Evolutionary conservation across 176 grass and related monocot species (phyloP).

Genomic region (barley (Hordeum vulgare)): MorexV3_pseudomolecules_assembly NC_058524.1:618335792-618336291

Average conservation of each 20-base stretch:
- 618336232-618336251: constrained; percentile 32
- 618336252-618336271: constrained; percentile 44
- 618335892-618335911: constrained; percentile 30
- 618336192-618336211: constrained; percentile 32
- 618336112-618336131: constrained; percentile 66
- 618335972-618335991: constrained; percentile 42
- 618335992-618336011: constrained; percentile 63
- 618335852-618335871: constrained; percentile 49
- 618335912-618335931: constrained; percentile 47
- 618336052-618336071: constrained; percentile 49
- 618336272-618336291: constrained; percentile 8
- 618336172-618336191: constrained; percentile 33
- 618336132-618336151: constrained; percentile 37
- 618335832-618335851: constrained; percentile 62
- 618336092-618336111: constrained; percentile 50
- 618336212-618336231: constrained; percentile 50
- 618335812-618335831: constrained; percentile 55
- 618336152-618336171: constrained; percentile 46
- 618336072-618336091: constrained; percentile 54
- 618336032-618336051: constrained; percentile 80
- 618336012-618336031: constrained; percentile 57
- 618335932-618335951: constrained; percentile 33
- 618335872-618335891: constrained; percentile 55
- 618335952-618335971: constrained; percentile 44
- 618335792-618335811: constrained; percentile 53